Evolutionary conservation across 768 basidiomycete genomes (phyloP).

Genomic region (Bullera alba): DNA sequence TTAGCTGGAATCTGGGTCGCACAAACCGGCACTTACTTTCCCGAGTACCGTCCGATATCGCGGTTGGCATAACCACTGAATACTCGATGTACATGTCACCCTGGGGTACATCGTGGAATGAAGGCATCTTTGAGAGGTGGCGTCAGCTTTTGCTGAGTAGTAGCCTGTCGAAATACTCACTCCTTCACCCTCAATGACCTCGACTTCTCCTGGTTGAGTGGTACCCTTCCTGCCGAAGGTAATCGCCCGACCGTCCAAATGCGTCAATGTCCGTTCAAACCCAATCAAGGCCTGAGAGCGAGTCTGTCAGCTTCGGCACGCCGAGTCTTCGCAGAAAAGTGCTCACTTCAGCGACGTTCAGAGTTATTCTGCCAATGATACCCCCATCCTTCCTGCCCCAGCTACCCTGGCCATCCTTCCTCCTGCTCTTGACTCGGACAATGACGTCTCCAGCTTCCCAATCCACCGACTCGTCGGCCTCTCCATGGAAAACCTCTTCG

Average conservation of each 20-base stretch:
- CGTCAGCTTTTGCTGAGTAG: background rate
- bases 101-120: constrained; percentile 35
- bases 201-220: constrained; percentile 84
- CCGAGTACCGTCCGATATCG: constrained; percentile 61
- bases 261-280: constrained; percentile 85
- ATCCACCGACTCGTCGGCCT: constrained; percentile 90
- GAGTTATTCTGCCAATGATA: constrained; percentile 84
- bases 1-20: background rate
- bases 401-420: constrained; percentile 55
- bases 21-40: constrained; percentile 59
- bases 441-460: constrained; percentile 94
- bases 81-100: constrained; percentile 92
- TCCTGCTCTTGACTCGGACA: constrained; percentile 70
- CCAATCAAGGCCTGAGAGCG: constrained; percentile 75
- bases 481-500: constrained; percentile 90
- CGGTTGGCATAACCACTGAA: constrained; percentile 76
- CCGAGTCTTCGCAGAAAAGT: background rate
- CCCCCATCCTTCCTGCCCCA: constrained; percentile 86
- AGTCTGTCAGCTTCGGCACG: constrained; percentile 5
- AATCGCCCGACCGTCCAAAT: constrained; percentile 79
- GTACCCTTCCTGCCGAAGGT: constrained; percentile 65
- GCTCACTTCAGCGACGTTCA: constrained; percentile 81
- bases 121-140: constrained; percentile 39
- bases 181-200: constrained; percentile 78
- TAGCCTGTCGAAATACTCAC: constrained; percentile 57